These are phyloP conservation scores for Fraxinus americana DNA, from an alignment of 257 asterid species.

Conservation along the genomic window DNA sequence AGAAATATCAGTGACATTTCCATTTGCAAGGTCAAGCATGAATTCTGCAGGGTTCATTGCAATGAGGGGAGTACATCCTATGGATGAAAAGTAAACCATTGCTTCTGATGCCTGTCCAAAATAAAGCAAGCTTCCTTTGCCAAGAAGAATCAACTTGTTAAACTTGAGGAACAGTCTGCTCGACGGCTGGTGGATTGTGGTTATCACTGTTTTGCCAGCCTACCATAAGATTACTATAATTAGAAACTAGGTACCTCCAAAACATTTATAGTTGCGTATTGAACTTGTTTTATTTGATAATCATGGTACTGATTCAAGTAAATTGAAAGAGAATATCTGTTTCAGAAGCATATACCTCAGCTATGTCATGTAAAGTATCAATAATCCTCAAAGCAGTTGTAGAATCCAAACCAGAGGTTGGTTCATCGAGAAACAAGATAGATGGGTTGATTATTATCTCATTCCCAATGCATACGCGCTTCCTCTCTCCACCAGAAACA, in stretches of 20 bases:
- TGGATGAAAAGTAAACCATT: slow-evolving; percentile 66
- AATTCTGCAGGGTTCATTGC: slow-evolving; percentile 96
- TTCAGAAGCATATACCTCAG: slow-evolving; percentile 53
- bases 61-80: slow-evolving; percentile 76
- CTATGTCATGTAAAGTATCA: slow-evolving; percentile 78
- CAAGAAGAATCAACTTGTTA: slow-evolving; percentile 78
- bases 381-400: slow-evolving; percentile 92
- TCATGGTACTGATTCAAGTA: background rate
- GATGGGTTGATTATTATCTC: slow-evolving; percentile 95
- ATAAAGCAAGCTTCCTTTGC: slow-evolving; percentile 82
- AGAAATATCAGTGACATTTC: slow-evolving; percentile 74
- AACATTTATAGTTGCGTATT: background rate
- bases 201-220: slow-evolving; percentile 88
- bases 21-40: slow-evolving; percentile 92
- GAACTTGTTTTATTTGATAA: background rate
- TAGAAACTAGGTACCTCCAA: background rate
- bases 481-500: slow-evolving; percentile 96
- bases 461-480: slow-evolving; percentile 89
- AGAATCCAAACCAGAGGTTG: slow-evolving; percentile 96
- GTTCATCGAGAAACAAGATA: slow-evolving; percentile 86
- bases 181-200: slow-evolving; percentile 97
- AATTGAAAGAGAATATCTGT: background rate
- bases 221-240: slow-evolving; percentile 30
- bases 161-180: slow-evolving; percentile 89
- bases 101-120: slow-evolving; percentile 87